A percentile compares a stretch with the other conserved stretches of the same genome.
These are phyloP conservation scores for Leptomonas pyrrhocoris DNA, from an alignment of 208 protist species.

Conservation along the genomic window DNA sequence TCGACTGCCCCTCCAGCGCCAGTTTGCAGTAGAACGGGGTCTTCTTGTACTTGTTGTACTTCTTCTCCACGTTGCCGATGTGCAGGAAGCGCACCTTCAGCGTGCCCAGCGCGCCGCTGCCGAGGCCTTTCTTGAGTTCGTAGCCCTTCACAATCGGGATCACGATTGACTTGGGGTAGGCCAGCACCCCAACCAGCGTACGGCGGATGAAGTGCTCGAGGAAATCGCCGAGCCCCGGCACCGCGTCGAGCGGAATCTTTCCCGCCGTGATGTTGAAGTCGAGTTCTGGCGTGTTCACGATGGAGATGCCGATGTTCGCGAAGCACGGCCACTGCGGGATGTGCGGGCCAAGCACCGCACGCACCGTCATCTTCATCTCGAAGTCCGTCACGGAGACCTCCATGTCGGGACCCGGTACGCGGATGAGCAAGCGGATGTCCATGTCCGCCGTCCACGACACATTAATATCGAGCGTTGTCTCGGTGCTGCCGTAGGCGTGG, in stretches of 20 bases:
- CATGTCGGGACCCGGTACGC: conserved; percentile 71
- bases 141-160: conserved; percentile 67
- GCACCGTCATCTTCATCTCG: conserved; percentile 60
- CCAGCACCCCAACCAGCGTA: conserved; percentile 64
- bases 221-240: conserved; percentile 64
- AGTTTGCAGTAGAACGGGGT: conserved; percentile 79
- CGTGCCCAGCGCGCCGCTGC: conserved; percentile 56
- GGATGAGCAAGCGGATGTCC: conserved; percentile 59
- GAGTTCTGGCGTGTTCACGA: conserved; percentile 60
- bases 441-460: conserved; percentile 72
- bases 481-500: conserved; percentile 47
- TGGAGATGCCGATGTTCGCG: conserved; percentile 59
- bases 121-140: conserved; percentile 39
- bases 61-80: conserved; percentile 46
- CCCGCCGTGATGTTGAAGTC: conserved; percentile 66
- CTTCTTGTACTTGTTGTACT: conserved; percentile 61
- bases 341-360: conserved; percentile 63
- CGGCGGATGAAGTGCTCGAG: conserved; percentile 73
- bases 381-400: conserved; percentile 61
- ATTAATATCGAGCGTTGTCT: conserved; percentile 68
- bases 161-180: conserved; percentile 59
- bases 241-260: conserved; percentile 62
- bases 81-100: conserved; percentile 54
- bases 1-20: conserved; percentile 40
- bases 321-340: conserved; percentile 79